These are phyloP conservation scores for Trichophyton verrucosum DNA, from an alignment of 2,329 filamentous ascomycete genomes.

Conservation along the genomic window DNA sequence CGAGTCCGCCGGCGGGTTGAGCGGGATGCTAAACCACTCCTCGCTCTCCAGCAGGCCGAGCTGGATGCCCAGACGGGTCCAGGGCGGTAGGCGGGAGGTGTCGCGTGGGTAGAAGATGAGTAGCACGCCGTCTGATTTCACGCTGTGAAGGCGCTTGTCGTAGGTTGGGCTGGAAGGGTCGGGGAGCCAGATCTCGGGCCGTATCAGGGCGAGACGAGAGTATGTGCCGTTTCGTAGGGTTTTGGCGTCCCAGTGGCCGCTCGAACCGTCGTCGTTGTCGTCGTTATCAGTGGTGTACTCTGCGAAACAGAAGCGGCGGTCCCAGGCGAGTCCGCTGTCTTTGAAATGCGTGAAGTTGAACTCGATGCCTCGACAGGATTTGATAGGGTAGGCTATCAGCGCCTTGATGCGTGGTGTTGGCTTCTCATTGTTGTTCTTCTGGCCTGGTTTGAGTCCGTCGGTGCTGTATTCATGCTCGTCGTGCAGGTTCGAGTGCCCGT, in stretches of 20 bases:
- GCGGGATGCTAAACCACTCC: slow-evolving; percentile 41
- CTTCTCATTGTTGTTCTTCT: slow-evolving; percentile 18
- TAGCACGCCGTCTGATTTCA: slow-evolving; percentile 42
- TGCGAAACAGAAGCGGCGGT: slow-evolving; percentile 73
- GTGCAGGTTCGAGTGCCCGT: slow-evolving; percentile 39
- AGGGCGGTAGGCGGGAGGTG: slow-evolving; percentile 4
- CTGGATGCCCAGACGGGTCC: slow-evolving; percentile 20
- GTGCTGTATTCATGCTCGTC: slow-evolving; percentile 42
- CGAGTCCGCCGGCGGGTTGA: slow-evolving; percentile 36
- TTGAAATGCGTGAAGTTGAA: slow-evolving; percentile 52
- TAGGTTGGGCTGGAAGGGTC: slow-evolving; percentile 36
- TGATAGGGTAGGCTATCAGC: slow-evolving; percentile 69
- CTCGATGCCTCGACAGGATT: slow-evolving; percentile 69
- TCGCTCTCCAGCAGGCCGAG: slow-evolving; percentile 24
- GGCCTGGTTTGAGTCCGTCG: slow-evolving; percentile 18
- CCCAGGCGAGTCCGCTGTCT: slow-evolving; percentile 59
- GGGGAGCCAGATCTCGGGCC: slow-evolving; percentile 49
- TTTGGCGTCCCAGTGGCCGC: slow-evolving; percentile 28
- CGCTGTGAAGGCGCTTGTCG: slow-evolving; percentile 32
- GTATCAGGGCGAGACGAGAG: slow-evolving; percentile 58
- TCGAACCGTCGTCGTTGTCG: slow-evolving; percentile 19
- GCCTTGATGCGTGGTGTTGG: slow-evolving; percentile 47
- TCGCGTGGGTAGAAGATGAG: slow-evolving; percentile 37
- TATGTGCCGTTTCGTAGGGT: slow-evolving; percentile 32
- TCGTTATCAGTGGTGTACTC: slow-evolving; percentile 37